phyloP scores from a whole-genome alignment of 805 yeast genomes.

The Wickerhamiella spandovensis region DNA sequence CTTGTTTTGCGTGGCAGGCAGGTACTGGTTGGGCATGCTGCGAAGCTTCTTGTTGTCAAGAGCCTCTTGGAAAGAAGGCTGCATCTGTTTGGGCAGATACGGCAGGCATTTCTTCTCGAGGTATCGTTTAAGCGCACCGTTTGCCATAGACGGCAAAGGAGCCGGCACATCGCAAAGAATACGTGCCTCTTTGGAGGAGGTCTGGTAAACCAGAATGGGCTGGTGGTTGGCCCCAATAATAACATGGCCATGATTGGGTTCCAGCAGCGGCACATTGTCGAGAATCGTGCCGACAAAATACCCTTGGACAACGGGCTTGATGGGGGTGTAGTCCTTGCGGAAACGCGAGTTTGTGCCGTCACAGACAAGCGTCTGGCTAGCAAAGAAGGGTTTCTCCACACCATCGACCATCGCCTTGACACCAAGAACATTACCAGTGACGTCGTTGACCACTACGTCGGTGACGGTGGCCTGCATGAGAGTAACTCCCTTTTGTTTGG shows the following conservation, averaged over 20 bases:
- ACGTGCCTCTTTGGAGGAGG: slow-evolving; percentile 69
- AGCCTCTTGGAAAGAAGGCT: slow-evolving; percentile 59
- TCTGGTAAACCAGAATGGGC: slow-evolving; percentile 82
- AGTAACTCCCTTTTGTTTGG: slow-evolving; percentile 58
- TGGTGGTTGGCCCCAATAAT: slow-evolving; percentile 65
- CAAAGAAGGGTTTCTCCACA: slow-evolving; percentile 30
- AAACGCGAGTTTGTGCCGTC: slow-evolving; percentile 94
- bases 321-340: slow-evolving; percentile 56
- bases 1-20: slow-evolving; percentile 59
- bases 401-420: slow-evolving; percentile 34
- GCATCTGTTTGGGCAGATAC: slow-evolving; percentile 46
- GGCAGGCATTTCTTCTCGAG: slow-evolving; percentile 49
- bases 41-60: slow-evolving; percentile 46
- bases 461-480: slow-evolving; percentile 76
- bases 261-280: slow-evolving; percentile 61
- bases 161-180: slow-evolving; percentile 79
- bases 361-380: slow-evolving; percentile 60
- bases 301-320: slow-evolving; percentile 58
- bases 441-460: slow-evolving; percentile 41
- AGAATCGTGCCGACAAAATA: slow-evolving; percentile 79
- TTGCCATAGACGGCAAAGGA: slow-evolving; percentile 53
- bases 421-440: slow-evolving; percentile 51
- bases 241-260: slow-evolving; percentile 75
- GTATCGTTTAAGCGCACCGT: slow-evolving; percentile 47
- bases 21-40: slow-evolving; percentile 87